Evolutionary conservation across 805 yeast species (phyloP).

Genomic region (Deakozyma indianensis): DNA sequence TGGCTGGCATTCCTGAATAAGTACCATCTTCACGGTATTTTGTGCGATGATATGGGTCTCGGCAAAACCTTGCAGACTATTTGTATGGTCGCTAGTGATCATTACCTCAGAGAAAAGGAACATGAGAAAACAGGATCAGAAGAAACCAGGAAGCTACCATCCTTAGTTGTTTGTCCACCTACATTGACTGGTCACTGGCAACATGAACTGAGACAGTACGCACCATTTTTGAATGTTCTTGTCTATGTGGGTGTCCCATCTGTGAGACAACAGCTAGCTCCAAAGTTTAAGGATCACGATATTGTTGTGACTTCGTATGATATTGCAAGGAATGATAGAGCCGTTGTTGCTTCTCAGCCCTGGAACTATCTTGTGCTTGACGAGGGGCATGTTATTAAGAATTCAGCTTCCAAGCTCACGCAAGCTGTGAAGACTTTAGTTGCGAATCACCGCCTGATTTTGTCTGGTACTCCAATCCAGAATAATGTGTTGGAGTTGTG

Average conservation of each 20-base stretch:
- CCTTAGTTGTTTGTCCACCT: conserved; percentile 89
- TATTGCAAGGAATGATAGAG: conserved; percentile 85
- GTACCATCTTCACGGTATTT: conserved; percentile 89
- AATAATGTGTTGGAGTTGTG: conserved; percentile 92
- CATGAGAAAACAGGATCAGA: conserved; percentile 40
- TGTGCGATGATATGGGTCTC: conserved; percentile 98
- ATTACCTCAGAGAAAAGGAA: conserved; percentile 65
- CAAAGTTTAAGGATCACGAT: conserved; percentile 45
- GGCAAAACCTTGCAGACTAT: conserved; percentile 96
- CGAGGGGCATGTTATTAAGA: conserved; percentile 96
- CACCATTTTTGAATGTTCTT: conserved; percentile 69
- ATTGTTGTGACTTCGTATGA: conserved; percentile 91
- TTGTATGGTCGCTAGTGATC: conserved; percentile 94
- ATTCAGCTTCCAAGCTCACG: conserved; percentile 75
- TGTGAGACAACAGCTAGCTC: conserved; percentile 41
- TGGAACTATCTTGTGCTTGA: conserved; percentile 93
- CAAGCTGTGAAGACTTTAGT: conserved; percentile 69
- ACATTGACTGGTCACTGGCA: conserved; percentile 99
- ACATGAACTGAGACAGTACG: conserved; percentile 79
- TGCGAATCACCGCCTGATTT: conserved; percentile 80
- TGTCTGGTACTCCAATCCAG: conserved; percentile 97
- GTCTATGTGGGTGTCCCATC: conserved; percentile 93
- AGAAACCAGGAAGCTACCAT: conserved; percentile 65
- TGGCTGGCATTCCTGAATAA: conserved; percentile 94
- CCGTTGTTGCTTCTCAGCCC: conserved; percentile 40